These are phyloP conservation scores for Syzygium syzygioides DNA, from an alignment of 441 rosid species.

Conservation along the genomic window DNA sequence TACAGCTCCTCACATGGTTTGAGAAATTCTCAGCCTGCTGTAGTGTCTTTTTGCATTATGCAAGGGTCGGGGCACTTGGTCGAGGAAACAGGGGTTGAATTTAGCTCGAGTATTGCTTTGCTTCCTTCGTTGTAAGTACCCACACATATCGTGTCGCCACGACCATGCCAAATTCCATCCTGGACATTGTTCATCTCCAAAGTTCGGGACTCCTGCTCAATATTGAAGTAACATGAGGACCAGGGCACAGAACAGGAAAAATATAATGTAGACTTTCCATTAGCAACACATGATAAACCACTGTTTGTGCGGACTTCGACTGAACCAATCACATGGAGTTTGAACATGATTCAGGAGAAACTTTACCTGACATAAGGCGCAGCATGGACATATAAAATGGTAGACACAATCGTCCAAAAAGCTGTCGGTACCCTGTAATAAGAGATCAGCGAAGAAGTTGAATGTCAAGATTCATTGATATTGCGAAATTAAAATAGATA, in stretches of 20 bases:
- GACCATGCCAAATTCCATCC: constrained; percentile 91
- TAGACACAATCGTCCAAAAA: constrained; percentile 63
- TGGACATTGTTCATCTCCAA: constrained; percentile 95
- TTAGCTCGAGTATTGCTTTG: constrained; percentile 40
- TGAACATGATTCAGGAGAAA: background rate
- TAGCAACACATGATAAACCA: background rate
- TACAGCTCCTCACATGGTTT: background rate
- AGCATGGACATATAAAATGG: constrained; percentile 76
- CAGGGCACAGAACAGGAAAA: background rate
- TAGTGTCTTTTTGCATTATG: constrained; percentile 14
- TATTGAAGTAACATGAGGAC: background rate
- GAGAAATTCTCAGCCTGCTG: background rate
- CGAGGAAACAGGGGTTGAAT: constrained; percentile 35
- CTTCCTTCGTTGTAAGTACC: constrained; percentile 57
- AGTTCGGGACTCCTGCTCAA: constrained; percentile 75
- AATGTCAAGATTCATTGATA: background rate
- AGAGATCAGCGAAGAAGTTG: background rate
- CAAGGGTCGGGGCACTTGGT: constrained; percentile 34
- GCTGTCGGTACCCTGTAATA: constrained; percentile 61
- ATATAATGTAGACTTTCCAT: background rate
- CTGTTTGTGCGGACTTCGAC: background rate
- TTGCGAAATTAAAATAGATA: background rate
- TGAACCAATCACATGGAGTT: background rate
- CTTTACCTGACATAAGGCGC: constrained; percentile 76
- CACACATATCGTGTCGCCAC: constrained; percentile 77